A percentile compares a stretch with the other conserved stretches of the same genome.
These are phyloP conservation scores for Colletotrichum eleusines DNA, from an alignment of 2,329 filamentous ascomycete genomes.

Conservation along the genomic window DNA sequence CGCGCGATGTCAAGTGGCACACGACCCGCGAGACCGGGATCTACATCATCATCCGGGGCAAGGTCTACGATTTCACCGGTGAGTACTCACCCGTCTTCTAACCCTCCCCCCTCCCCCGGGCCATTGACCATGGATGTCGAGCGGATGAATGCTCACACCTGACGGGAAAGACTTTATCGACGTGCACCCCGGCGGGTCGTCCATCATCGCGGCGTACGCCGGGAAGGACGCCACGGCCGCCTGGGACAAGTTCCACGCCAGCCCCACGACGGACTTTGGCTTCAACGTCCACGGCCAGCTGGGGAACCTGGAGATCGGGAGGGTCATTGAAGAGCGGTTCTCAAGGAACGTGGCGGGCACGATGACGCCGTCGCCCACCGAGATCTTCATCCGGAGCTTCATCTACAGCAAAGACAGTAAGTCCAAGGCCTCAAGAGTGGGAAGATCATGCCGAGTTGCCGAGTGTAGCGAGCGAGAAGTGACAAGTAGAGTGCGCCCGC, in stretches of 20 bases:
- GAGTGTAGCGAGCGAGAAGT: neutral
- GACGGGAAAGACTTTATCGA: neutral
- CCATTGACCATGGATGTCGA: fast-evolving
- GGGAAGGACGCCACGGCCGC: neutral
- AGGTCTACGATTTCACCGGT: slow-evolving; percentile 12
- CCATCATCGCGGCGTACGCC: neutral
- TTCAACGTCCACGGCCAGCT: neutral
- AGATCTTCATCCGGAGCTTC: neutral
- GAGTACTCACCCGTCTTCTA: neutral
- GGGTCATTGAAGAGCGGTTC: neutral
- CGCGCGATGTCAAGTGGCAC: slow-evolving; percentile 10
- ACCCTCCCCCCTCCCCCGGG: too few relatives aligned
- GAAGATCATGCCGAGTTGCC: too few relatives aligned
- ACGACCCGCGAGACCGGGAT: slow-evolving; percentile 5
- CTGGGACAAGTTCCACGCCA: neutral
- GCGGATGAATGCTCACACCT: neutral
- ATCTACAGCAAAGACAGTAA: slow-evolving; percentile 2
- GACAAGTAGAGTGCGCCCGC: too few relatives aligned
- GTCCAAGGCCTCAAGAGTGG: neutral
- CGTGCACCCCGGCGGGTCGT: slow-evolving; percentile 3
- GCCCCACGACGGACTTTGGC: neutral
- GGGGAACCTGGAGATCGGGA: neutral
- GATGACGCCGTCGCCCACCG: neutral
- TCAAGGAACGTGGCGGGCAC: neutral
- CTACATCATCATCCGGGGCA: neutral